Base-by-base conservation (phyloP, 2,329 filamentous ascomycete species). In the Rutstroemia sp. region DNA sequence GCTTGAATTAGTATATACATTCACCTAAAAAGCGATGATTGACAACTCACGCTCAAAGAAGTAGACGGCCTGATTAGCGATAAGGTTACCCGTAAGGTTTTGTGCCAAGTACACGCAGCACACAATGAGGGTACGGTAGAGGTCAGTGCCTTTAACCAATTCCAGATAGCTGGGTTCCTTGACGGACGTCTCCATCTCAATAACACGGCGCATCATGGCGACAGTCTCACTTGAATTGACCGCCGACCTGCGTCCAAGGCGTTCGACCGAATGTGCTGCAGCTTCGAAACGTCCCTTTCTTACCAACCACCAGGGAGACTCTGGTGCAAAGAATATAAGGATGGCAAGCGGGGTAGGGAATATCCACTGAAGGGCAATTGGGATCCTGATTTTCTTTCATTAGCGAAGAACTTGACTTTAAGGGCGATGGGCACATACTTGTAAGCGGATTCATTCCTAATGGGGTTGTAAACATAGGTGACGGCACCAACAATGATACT, bases 51-150 rank as follows among this genome's bases (percentile, higher is more conserved):
- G 64, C 67, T 42, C 10, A 65, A 84, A 84, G 70, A 84, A 84
- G 69, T 77, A 84, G 52, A 79, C 77, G 34, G 81, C 79, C 64
- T 84, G 80, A 63, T 84, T 84, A 64, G 81, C 81, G 60, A 84
- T 83, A 44, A 83, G 70, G 62, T 84, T 84, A 63, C 81, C 81
- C 1, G 81, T 78, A 17, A 84, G 70, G 61, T 83, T 83, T 69
- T 83, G 80, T 38, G 80, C 73, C 4, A 77, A 76, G 67, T 83
- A 84, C 17, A 82, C 75, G 73, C 74, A 73, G 61, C 78, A 82
- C 14, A 79, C 76, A 63, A 84, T 84, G 46, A 77, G 65, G 1
- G 80, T 83, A 48, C 80, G 79, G 68, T 76, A 75, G 45, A 69
- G 71, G 63, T 83, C 79, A 45, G 74, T 77, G 54, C 80, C 80